A percentile compares a stretch with the other conserved stretches of the same genome.
Conservation (phyloP, 148 eudicot genomes). For the Drosera capensis region DNA sequence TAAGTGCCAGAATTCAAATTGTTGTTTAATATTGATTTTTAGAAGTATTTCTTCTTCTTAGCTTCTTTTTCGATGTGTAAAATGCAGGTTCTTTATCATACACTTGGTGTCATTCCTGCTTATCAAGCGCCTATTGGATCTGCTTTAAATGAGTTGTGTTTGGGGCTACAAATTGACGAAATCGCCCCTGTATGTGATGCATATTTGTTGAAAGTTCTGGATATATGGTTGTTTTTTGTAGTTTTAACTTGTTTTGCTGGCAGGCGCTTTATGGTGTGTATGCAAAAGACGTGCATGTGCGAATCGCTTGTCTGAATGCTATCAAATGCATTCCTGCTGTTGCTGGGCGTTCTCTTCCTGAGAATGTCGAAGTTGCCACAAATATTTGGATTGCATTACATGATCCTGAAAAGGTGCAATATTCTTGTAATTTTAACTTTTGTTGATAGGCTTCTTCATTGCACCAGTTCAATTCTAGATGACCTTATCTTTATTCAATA, state of each 20-base stretch:
- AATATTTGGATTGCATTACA: constrained; percentile 91
- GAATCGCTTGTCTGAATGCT: constrained; percentile 94
- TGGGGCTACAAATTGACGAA: constrained; percentile 76
- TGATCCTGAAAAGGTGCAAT: constrained; percentile 98
- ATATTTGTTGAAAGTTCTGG: constrained; percentile 2
- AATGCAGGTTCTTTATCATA: constrained; percentile 87
- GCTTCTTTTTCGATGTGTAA: constrained; percentile 8
- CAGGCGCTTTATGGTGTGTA: constrained; percentile 90
- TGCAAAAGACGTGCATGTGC: constrained; percentile 86
- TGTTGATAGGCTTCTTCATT: no score
- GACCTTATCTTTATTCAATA: no score
- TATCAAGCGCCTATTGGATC: constrained; percentile 73
- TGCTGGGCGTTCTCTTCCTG: constrained; percentile 57
- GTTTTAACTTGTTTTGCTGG: constrained; percentile 1
- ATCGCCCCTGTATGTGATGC: constrained; percentile 60
- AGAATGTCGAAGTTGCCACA: constrained; percentile 77
- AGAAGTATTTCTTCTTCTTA: not conserved
- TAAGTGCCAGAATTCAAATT: constrained; percentile 8
- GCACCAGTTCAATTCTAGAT: no score
- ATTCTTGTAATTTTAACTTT: constrained; percentile 2
- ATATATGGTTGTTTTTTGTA: constrained; percentile 1
- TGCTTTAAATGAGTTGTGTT: constrained; percentile 86
- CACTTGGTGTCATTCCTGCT: constrained; percentile 77
- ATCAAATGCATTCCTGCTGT: constrained; percentile 90
- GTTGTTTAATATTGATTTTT: constrained; percentile 3